Evolutionary conservation across 208 protist species (phyloP).

Genomic region (Strigomonas oncopelti): DNA sequence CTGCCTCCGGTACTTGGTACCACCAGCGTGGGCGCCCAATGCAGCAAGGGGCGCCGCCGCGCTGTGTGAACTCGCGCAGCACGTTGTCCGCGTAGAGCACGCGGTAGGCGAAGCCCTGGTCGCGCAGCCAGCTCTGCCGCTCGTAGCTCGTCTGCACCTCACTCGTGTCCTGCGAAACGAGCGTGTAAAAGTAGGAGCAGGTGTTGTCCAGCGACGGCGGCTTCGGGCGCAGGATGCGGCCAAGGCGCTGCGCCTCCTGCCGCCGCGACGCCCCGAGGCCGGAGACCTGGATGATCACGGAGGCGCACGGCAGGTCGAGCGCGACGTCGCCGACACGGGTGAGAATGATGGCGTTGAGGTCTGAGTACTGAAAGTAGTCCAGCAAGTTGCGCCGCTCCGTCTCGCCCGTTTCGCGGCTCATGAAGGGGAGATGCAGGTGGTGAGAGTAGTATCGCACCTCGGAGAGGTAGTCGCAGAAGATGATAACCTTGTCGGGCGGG

Average conservation of each 20-base stretch:
- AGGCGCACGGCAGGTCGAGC: conserved; percentile 98
- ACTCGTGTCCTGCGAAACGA: conserved; percentile 96
- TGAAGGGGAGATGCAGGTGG: conserved; percentile 82
- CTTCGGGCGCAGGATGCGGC: conserved; percentile 94
- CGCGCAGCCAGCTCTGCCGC: conserved; percentile 98
- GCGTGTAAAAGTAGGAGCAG: conserved; percentile 98
- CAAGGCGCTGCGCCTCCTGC: conserved; percentile 97
- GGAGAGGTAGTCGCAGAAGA: conserved; percentile 88
- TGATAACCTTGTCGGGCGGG: conserved; percentile 89
- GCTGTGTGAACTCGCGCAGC: conserved; percentile 34
- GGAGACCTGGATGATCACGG: conserved; percentile 99
- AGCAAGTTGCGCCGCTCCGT: conserved; percentile 78
- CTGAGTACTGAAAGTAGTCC: conserved; percentile 80
- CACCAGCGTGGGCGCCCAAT: conserved; percentile 81
- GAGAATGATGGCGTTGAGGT: conserved; percentile 96
- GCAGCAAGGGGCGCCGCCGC: conserved; percentile 65
- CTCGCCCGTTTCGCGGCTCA: conserved; percentile 81
- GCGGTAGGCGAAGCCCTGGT: conserved; percentile 92
- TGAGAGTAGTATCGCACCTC: conserved; percentile 81
- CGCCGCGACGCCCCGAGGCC: conserved; percentile 94
- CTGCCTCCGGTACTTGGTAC: conserved; percentile 37
- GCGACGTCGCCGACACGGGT: conserved; percentile 96
- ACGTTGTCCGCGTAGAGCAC: conserved; percentile 62
- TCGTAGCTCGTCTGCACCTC: conserved; percentile 96
- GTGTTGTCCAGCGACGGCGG: conserved; percentile 91